These are phyloP conservation scores for Nicotiana undulata DNA, from an alignment of 257 asterid genomes.

Conservation along the genomic window DNA sequence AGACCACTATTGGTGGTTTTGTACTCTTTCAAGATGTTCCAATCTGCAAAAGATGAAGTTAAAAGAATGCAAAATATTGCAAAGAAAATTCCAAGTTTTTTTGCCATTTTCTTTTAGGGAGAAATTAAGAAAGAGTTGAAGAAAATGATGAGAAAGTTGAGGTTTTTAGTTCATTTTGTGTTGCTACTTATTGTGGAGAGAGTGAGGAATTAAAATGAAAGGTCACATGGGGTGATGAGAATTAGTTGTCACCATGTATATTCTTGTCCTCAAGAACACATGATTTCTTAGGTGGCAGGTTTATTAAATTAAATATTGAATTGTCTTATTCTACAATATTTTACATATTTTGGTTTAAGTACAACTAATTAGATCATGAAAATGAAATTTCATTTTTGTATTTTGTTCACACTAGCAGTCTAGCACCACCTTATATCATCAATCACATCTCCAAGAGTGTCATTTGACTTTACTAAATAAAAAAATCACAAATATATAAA, in stretches of 20 bases:
- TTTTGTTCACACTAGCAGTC: background rate
- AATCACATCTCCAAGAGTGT: background rate
- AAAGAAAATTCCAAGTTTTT: slow-evolving; percentile 16
- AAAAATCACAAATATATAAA: background rate
- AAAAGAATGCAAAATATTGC: slow-evolving; percentile 18
- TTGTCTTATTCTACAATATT: background rate
- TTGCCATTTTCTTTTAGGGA: slow-evolving; percentile 27
- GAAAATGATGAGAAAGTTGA: background rate
- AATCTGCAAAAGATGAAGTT: slow-evolving; percentile 37
- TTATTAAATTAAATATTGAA: background rate
- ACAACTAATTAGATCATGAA: background rate
- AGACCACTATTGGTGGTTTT: slow-evolving; percentile 21
- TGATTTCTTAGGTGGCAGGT: slow-evolving; percentile 11
- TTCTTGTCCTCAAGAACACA: background rate
- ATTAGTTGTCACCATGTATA: slow-evolving; percentile 19
- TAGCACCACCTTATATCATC: background rate
- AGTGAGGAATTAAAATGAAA: background rate
- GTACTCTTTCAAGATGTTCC: slow-evolving; percentile 54
- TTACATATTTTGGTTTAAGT: background rate
- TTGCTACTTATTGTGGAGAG: background rate
- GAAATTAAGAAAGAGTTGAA: background rate
- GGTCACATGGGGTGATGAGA: slow-evolving; percentile 27
- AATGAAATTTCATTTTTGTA: background rate
- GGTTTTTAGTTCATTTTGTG: slow-evolving; percentile 7
- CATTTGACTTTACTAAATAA: background rate